Conservation (phyloP, 1,284 basidiomycete genomes). For the Melampsora larici-populina region DNA sequence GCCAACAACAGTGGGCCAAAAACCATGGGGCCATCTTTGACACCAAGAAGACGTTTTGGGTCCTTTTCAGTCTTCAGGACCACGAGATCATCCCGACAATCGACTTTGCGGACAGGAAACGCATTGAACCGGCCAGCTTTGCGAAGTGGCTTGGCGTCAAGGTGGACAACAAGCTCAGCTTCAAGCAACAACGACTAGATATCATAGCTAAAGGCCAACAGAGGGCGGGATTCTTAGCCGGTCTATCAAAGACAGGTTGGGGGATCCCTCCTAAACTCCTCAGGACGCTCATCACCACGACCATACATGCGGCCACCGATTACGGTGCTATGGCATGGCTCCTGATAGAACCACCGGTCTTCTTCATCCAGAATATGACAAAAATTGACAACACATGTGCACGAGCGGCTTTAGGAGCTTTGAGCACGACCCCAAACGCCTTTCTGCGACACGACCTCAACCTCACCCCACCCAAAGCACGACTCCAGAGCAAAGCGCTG, state of each 20-base stretch:
- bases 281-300: background rate
- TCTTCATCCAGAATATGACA: background rate
- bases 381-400: background rate
- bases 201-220: background rate
- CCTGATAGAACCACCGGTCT: background rate
- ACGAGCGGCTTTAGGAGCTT: background rate
- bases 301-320: background rate
- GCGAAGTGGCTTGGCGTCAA: too few species aligned
- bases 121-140: background rate
- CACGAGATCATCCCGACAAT: background rate
- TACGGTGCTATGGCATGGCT: background rate
- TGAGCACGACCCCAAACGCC: background rate
- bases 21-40: too few species aligned
- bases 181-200: too few species aligned
- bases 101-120: background rate
- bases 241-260: background rate
- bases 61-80: too few species aligned
- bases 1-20: too few species aligned
- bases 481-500: background rate
- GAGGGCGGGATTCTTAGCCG: background rate
- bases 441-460: background rate
- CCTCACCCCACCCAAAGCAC: background rate
- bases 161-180: background rate
- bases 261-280: background rate
- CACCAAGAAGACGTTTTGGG: too few species aligned